phyloP scores from a whole-genome alignment of 2,329 filamentous ascomycete genomes.

The Lachnum nothofagi region DNA sequence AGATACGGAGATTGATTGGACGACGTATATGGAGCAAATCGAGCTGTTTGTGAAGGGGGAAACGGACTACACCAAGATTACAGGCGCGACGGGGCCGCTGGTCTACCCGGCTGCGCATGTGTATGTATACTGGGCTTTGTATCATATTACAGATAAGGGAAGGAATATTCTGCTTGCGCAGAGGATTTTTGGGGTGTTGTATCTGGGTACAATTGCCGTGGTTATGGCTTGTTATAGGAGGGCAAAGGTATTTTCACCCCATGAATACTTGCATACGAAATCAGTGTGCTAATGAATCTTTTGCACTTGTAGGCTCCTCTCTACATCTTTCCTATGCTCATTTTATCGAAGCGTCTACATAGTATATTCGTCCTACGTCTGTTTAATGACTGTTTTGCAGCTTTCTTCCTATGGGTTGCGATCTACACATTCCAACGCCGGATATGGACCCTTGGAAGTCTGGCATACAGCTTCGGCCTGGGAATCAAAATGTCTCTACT shows the following conservation, averaged over 20 bases:
- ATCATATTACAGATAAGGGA: constrained; percentile 71
- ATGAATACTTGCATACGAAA: neutral
- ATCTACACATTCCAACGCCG: constrained; percentile 72
- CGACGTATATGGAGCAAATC: constrained; percentile 93
- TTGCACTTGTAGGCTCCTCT: constrained; percentile 59
- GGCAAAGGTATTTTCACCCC: constrained; percentile 68
- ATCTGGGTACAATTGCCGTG: constrained; percentile 67
- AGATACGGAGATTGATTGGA: constrained; percentile 99
- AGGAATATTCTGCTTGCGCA: constrained; percentile 76
- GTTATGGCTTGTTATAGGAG: constrained; percentile 78
- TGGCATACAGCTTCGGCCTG: constrained; percentile 71
- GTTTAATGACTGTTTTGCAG: constrained; percentile 93
- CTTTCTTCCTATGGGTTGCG: constrained; percentile 76
- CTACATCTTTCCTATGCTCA: constrained; percentile 78
- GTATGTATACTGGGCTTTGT: constrained; percentile 79
- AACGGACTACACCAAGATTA: constrained; percentile 79
- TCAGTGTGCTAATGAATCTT: neutral
- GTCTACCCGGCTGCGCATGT: constrained; percentile 95
- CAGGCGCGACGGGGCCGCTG: constrained; percentile 83
- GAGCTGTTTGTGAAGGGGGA: constrained; percentile 75
- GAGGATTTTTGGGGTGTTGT: constrained; percentile 72
- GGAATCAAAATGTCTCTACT: constrained; percentile 95
- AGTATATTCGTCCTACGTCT: constrained; percentile 87
- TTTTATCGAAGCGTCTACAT: constrained; percentile 86
- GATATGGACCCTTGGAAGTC: constrained; percentile 66